phyloP scores from a whole-genome alignment of 108 stramenopile genomes.

The Nitzschia sp. region DNA sequence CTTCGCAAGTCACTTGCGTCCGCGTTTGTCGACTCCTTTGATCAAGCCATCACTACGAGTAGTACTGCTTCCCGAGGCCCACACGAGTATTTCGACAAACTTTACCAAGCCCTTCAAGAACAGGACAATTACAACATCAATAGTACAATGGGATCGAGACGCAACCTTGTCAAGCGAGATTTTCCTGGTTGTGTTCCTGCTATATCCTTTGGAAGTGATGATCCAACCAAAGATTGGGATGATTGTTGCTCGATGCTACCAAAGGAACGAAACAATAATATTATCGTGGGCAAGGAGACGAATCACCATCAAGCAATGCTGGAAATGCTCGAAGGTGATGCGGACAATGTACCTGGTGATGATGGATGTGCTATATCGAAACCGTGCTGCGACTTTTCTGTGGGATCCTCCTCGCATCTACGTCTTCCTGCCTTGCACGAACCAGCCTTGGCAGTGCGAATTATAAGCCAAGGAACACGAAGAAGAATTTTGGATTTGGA shows the following conservation, averaged over 20 bases:
- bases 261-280: neutral
- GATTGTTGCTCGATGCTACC: conserved; percentile 16
- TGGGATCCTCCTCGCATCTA: conserved; percentile 26
- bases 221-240: conserved; percentile 14
- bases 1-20: neutral
- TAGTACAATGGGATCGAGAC: too few species aligned
- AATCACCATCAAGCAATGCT: too few species aligned
- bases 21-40: neutral
- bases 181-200: neutral
- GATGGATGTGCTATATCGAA: neutral
- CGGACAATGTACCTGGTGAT: too few species aligned
- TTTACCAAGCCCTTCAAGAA: neutral
- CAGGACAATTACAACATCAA: too few species aligned
- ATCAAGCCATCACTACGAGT: too few species aligned
- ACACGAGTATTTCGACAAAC: neutral
- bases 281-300: too few species aligned
- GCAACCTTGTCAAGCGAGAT: neutral
- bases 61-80: neutral
- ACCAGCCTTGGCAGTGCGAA: conserved; percentile 24
- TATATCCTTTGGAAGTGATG: neutral
- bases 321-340: too few species aligned
- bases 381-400: conserved; percentile 21
- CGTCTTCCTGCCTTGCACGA: conserved; percentile 27
- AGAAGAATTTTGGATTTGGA: conserved; percentile 28
- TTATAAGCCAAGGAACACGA: neutral